Conservation (phyloP, 2,329 filamentous ascomycete genomes). For the Cladorrhinum sp. region DNA sequence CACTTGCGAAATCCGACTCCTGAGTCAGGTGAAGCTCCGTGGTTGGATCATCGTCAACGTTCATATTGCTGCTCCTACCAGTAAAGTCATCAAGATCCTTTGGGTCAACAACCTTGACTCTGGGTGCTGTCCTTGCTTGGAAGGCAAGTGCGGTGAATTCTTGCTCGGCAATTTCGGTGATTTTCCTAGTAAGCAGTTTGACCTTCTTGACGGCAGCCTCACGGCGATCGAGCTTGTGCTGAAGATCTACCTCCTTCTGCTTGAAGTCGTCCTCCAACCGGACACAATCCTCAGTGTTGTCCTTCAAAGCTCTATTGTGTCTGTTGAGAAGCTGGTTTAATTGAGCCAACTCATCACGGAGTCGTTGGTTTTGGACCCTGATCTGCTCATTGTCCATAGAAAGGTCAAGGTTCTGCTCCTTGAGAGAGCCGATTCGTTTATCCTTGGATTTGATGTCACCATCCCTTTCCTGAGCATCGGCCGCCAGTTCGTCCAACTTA, state of each 20-base stretch:
- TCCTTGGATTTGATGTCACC: conserved; percentile 25
- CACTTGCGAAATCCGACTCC: conserved; percentile 33
- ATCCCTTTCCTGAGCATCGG: conserved; percentile 22
- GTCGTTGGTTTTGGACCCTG: conserved; percentile 44
- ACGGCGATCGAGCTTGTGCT: conserved; percentile 30
- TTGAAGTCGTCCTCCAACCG: conserved; percentile 27
- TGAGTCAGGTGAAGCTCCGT: conserved; percentile 36
- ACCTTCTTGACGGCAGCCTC: conserved; percentile 32
- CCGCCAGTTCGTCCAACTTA: conserved; percentile 21
- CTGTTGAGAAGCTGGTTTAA: conserved; percentile 25
- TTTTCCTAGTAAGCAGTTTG: conserved; percentile 27
- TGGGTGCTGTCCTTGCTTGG: conserved; percentile 24
- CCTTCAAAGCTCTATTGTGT: conserved; percentile 21
- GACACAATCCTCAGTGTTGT: conserved; percentile 26
- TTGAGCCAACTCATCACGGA: conserved; percentile 41
- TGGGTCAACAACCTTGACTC: conserved; percentile 32
- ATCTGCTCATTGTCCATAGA: conserved; percentile 25
- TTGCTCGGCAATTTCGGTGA: conserved; percentile 28
- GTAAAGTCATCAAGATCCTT: conserved; percentile 33
- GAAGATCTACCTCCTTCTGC: conserved; percentile 26
- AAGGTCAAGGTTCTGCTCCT: conserved; percentile 27
- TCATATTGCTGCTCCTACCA: conserved; percentile 35
- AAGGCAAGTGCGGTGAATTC: conserved; percentile 21
- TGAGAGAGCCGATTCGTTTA: conserved; percentile 24
- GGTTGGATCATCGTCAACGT: conserved; percentile 38